Percentiles rank a stretch among this genome's conserved stretches.
phyloP scores from a whole-genome alignment of 805 yeast species.

The Saturnispora diversa region DNA sequence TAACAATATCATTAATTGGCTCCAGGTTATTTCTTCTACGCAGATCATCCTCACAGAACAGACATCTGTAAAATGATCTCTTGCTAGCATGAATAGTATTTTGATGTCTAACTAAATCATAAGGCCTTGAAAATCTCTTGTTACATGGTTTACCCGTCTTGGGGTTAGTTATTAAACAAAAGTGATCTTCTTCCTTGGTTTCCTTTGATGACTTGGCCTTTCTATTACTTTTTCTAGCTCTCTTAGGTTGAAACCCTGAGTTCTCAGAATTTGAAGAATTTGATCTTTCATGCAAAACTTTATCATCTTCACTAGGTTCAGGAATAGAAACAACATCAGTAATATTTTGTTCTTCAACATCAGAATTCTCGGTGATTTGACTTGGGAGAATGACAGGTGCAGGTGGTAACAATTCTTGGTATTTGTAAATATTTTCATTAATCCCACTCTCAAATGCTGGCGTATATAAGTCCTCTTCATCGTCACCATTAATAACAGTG shows the following conservation, averaged over 20 bases:
- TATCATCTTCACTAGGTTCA: not conserved
- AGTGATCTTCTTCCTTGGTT: slow-evolving; percentile 33
- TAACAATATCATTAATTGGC: slow-evolving; percentile 39
- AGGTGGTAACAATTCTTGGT: slow-evolving; percentile 16
- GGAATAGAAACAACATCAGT: not conserved
- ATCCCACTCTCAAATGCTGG: slow-evolving; percentile 23
- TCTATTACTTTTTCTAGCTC: slow-evolving; percentile 10
- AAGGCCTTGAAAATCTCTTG: slow-evolving; percentile 85
- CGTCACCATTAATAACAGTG: slow-evolving; percentile 10
- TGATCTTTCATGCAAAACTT: slow-evolving; percentile 7
- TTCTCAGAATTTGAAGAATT: slow-evolving; percentile 5
- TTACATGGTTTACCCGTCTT: slow-evolving; percentile 56
- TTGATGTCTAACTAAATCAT: slow-evolving; percentile 90
- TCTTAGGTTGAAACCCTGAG: not conserved
- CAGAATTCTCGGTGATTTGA: not conserved
- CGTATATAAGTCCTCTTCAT: slow-evolving; percentile 24
- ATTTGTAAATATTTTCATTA: not conserved
- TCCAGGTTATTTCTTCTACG: slow-evolving; percentile 36
- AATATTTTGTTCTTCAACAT: not conserved
- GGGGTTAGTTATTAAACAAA: slow-evolving; percentile 54
- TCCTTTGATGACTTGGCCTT: not conserved
- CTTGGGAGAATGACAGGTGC: slow-evolving; percentile 9
- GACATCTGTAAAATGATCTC: slow-evolving; percentile 79
- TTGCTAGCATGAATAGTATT: slow-evolving; percentile 91
- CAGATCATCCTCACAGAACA: slow-evolving; percentile 69